Conservation (phyloP, 1,284 basidiomycete genomes). For the Ustilago nuda region DNA sequence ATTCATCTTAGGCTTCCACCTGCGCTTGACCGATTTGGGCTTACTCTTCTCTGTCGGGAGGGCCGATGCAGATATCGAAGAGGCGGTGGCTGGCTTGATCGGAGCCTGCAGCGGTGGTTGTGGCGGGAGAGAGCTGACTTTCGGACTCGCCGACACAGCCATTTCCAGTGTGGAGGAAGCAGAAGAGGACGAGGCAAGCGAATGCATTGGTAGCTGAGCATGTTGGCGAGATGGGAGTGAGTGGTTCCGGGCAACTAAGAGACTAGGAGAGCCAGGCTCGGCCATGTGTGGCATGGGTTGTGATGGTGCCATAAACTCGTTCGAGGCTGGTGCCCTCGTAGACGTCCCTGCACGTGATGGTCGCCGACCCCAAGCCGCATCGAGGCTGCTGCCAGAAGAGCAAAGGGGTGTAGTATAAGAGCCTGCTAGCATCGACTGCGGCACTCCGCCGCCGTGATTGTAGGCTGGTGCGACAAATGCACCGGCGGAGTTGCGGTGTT, state of each 20-base stretch:
- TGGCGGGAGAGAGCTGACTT: neutral
- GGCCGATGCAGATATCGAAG: conserved; percentile 7
- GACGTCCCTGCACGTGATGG: conserved; percentile 6
- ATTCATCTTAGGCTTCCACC: conserved; percentile 9
- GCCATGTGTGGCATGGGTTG: conserved; percentile 19
- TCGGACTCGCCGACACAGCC: conserved; percentile 32
- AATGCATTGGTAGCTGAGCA: conserved; percentile 10
- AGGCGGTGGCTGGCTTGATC: neutral
- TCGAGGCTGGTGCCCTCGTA: conserved; percentile 6
- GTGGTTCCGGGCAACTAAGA: conserved; percentile 24
- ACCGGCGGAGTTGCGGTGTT: neutral
- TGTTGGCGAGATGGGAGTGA: conserved; percentile 12
- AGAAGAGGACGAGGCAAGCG: conserved; percentile 5
- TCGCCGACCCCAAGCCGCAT: conserved; percentile 28
- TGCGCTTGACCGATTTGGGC: conserved; percentile 18
- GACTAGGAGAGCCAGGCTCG: conserved; percentile 36
- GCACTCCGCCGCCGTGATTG: neutral
- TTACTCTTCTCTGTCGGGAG: conserved; percentile 16
- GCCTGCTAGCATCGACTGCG: conserved; percentile 4
- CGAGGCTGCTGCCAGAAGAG: conserved; percentile 36
- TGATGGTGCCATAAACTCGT: neutral
- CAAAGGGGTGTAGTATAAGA: conserved; percentile 4
- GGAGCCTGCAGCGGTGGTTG: neutral
- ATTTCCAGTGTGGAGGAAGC: conserved; percentile 31
- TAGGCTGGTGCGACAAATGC: neutral